These are phyloP conservation scores for Pestalotiopsis fici DNA, from an alignment of 2,329 filamentous ascomycete genomes.

Conservation along the genomic window DNA sequence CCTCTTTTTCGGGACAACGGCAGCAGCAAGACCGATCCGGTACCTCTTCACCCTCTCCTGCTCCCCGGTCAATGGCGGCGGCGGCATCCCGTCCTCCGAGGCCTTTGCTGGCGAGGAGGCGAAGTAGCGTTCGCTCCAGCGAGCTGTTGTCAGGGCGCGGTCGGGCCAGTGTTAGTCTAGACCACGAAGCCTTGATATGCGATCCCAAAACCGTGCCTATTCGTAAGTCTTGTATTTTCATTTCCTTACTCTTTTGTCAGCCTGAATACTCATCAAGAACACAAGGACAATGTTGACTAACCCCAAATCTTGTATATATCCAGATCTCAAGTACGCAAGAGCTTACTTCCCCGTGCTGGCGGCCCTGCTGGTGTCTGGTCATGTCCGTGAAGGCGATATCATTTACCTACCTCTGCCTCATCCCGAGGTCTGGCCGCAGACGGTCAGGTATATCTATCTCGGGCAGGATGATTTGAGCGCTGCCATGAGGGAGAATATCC, in stretches of 20 bases:
- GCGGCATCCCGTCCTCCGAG: neutral
- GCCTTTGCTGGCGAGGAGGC: conserved; percentile 15
- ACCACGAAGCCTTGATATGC: conserved; percentile 23
- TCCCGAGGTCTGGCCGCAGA: conserved; percentile 57
- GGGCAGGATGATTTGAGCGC: conserved; percentile 46
- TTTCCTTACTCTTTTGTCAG: neutral
- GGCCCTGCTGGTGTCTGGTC: conserved; percentile 54
- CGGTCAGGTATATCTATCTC: conserved; percentile 57
- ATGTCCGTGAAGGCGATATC: conserved; percentile 51
- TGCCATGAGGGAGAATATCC: conserved; percentile 52
- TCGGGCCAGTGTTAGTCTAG: conserved; percentile 13
- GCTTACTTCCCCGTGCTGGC: conserved; percentile 55
- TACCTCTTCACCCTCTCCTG: neutral
- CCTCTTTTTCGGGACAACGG: too few species aligned
- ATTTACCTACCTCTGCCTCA: conserved; percentile 60
- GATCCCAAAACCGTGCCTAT: conserved; percentile 39
- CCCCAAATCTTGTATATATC: neutral
- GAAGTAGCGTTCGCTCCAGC: conserved; percentile 23
- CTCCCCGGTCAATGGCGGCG: neutral
- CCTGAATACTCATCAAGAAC: too few species aligned
- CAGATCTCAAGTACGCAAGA: conserved; percentile 50
- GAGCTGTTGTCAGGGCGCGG: conserved; percentile 17
- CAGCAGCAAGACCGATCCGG: too few species aligned
- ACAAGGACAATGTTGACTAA: neutral
- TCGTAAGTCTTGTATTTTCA: neutral